Evolutionary conservation across 768 basidiomycete species (phyloP).

Genomic region (Mycena metata): DNA sequence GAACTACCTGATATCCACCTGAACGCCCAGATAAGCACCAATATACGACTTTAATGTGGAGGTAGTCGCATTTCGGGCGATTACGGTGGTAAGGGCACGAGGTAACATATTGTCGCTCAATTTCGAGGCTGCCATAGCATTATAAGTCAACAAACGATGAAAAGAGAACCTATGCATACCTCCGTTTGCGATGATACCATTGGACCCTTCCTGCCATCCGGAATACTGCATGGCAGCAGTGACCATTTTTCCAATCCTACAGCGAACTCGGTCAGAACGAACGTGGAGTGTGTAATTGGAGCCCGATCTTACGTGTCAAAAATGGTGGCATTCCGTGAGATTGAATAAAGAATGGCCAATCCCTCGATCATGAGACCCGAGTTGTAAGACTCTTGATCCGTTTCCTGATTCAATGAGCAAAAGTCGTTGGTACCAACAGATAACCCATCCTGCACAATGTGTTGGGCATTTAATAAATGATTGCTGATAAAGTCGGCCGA

Average conservation of each 20-base stretch:
- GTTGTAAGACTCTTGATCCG: conserved; percentile 12
- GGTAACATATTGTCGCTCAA: neutral
- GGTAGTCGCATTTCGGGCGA: neutral
- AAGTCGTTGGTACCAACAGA: neutral
- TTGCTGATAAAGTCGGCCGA: neutral
- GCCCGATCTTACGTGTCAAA: conserved; percentile 20
- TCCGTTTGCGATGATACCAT: conserved; percentile 7
- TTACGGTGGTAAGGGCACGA: neutral
- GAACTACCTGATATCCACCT: neutral
- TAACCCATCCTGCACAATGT: neutral
- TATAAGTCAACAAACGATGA: neutral
- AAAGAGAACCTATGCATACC: neutral
- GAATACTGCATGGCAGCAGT: conserved; percentile 5
- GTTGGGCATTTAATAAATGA: neutral
- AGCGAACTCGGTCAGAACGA: neutral
- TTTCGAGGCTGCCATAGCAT: neutral
- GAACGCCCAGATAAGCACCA: neutral
- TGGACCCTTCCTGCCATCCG: conserved; percentile 10
- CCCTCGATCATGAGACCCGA: conserved; percentile 31
- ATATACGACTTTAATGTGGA: neutral
- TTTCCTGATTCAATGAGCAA: neutral
- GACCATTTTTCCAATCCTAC: conserved; percentile 2
- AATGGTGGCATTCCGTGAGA: conserved; percentile 20
- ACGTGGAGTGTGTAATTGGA: neutral
- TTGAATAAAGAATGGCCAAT: conserved; percentile 31